Percentiles rank a stretch among this genome's conserved stretches.
phyloP scores from a whole-genome alignment of 2,329 filamentous ascomycete species.

The Talaromyces sp. region DNA sequence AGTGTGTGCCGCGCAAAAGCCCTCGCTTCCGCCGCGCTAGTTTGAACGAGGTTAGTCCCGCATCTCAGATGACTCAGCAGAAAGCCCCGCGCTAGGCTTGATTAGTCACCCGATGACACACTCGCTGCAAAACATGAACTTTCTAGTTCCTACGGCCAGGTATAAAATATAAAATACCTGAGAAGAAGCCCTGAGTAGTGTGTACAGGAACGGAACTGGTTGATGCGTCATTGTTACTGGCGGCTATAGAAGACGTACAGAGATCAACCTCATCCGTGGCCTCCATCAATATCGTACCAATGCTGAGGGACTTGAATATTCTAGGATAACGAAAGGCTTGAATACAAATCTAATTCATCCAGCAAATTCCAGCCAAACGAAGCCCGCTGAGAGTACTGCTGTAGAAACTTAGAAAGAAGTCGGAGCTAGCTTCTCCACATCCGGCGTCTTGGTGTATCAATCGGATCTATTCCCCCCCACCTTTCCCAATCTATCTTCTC shows the following conservation, averaged over 20 bases:
- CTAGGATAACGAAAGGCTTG: not conserved
- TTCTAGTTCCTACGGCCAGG: not conserved
- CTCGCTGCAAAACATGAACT: not conserved
- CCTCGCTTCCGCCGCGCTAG: constrained; percentile 39
- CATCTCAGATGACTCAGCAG: constrained; percentile 10
- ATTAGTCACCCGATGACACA: not conserved
- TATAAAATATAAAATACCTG: not conserved
- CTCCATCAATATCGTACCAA: not conserved
- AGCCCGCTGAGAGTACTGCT: not conserved
- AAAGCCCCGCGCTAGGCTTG: constrained; percentile 12
- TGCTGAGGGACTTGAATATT: not conserved
- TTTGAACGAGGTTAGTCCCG: not conserved
- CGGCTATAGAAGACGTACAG: not conserved
- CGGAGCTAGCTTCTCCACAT: constrained; percentile 6
- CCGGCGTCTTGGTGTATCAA: constrained; percentile 1
- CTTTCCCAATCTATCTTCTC: constrained; percentile 9
- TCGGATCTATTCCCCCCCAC: constrained; percentile 7
- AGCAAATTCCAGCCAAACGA: not conserved
- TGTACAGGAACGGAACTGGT: not conserved
- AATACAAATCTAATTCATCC: not conserved
- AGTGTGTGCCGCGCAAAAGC: constrained; percentile 39
- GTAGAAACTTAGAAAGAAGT: not conserved
- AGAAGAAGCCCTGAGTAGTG: not conserved
- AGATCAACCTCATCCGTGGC: not conserved
- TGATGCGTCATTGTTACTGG: not conserved